Conservation (phyloP, 129 eudicot species). For the Pulicaria dysenterica region DNA sequence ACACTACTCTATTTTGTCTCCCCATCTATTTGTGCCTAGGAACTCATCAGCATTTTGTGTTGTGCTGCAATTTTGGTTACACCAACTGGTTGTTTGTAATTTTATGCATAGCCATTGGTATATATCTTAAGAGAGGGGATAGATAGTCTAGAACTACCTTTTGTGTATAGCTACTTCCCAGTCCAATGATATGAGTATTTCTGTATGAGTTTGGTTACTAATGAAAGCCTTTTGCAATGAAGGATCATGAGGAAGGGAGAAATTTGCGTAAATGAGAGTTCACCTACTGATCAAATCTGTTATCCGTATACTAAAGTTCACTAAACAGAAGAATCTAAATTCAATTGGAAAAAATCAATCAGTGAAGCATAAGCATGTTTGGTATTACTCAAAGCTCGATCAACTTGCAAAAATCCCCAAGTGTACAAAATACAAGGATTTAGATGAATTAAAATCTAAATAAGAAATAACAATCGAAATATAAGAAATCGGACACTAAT, state of each 20-base stretch:
- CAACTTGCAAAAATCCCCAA: conserved; percentile 23
- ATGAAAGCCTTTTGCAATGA: too few species aligned
- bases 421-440: neutral
- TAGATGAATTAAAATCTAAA: neutral
- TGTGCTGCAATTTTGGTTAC: too few species aligned
- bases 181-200: too few species aligned
- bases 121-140: too few species aligned
- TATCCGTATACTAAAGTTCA: neutral
- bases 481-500: neutral
- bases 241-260: neutral
- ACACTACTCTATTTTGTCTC: too few species aligned
- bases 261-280: neutral
- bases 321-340: neutral
- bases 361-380: neutral
- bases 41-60: too few species aligned
- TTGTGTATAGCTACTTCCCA: too few species aligned
- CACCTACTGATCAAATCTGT: neutral
- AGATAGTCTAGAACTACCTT: too few species aligned
- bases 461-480: neutral
- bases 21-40: too few species aligned
- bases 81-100: too few species aligned
- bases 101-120: too few species aligned
- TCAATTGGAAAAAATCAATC: conserved; percentile 5
- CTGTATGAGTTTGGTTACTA: neutral
- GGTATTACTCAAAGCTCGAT: neutral